These are phyloP conservation scores for Cutaneotrichosporon sp. DNA, from an alignment of 1,284 basidiomycete species.

Conservation along the genomic window DNA sequence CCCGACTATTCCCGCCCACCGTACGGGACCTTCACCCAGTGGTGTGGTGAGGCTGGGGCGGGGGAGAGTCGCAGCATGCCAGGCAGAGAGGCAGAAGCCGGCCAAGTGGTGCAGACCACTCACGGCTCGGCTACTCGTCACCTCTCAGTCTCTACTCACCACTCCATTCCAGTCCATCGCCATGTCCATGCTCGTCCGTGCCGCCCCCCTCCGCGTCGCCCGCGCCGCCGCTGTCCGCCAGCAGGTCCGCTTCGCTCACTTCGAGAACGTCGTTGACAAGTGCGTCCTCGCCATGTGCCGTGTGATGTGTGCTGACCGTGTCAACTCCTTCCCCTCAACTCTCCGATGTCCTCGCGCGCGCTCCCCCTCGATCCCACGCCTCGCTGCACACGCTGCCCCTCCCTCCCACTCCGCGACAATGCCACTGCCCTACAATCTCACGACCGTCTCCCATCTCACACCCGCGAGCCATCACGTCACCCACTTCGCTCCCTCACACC, in stretches of 20 bases:
- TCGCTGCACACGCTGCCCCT: neutral
- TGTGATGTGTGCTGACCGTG: slow-evolving; percentile 8
- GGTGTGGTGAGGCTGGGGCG: neutral
- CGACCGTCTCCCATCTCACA: too few relatives aligned
- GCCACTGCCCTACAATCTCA: neutral
- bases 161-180: slow-evolving; percentile 9
- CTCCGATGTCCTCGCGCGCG: neutral
- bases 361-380: neutral
- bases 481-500: neutral
- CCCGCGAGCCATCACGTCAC: neutral
- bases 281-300: slow-evolving; percentile 8
- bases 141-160: slow-evolving; percentile 12
- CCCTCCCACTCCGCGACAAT: neutral
- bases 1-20: slow-evolving; percentile 7
- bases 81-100: neutral
- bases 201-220: slow-evolving; percentile 21
- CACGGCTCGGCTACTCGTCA: slow-evolving; percentile 2
- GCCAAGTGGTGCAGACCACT: neutral
- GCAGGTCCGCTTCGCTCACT: slow-evolving; percentile 23
- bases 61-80: neutral
- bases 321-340: neutral
- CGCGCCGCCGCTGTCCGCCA: slow-evolving; percentile 16
- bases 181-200: slow-evolving; percentile 25
- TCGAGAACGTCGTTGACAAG: slow-evolving; percentile 28
- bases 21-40: neutral